phyloP scores from a whole-genome alignment of 2,329 filamentous ascomycete genomes.

The Didymellaceae sp. region DNA sequence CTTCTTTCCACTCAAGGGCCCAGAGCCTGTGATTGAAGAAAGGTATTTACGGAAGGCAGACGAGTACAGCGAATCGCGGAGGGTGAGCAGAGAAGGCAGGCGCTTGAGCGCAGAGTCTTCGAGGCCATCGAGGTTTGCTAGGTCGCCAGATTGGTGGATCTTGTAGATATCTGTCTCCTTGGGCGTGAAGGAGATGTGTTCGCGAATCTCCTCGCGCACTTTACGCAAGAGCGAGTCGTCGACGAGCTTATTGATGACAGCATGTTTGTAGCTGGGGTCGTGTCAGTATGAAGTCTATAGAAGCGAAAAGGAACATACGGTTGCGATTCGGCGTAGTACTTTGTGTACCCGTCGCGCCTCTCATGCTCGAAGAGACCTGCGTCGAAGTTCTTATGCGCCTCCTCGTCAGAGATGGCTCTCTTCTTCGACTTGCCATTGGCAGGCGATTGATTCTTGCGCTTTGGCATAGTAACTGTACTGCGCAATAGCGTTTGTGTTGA shows the following conservation, averaged over 20 bases:
- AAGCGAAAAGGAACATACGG: constrained; percentile 39
- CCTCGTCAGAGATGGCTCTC: constrained; percentile 50
- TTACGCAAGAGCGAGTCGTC: constrained; percentile 80
- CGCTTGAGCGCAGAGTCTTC: constrained; percentile 84
- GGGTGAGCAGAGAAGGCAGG: constrained; percentile 83
- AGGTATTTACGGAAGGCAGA: constrained; percentile 87
- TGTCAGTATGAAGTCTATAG: constrained; percentile 11
- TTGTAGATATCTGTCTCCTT: constrained; percentile 99
- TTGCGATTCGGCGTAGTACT: constrained; percentile 48
- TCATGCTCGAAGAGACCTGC: constrained; percentile 47
- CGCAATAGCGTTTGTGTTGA: background rate
- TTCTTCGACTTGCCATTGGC: constrained; percentile 52
- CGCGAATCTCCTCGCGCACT: constrained; percentile 86
- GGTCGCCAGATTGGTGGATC: constrained; percentile 97
- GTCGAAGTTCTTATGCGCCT: constrained; percentile 50
- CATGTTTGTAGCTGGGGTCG: constrained; percentile 77
- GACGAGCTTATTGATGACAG: constrained; percentile 83
- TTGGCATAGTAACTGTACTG: constrained; percentile 29
- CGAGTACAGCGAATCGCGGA: constrained; percentile 96
- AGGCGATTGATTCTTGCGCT: constrained; percentile 53
- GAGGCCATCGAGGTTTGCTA: constrained; percentile 94
- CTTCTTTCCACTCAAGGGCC: constrained; percentile 87
- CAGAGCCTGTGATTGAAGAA: constrained; percentile 82
- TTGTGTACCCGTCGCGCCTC: constrained; percentile 43
- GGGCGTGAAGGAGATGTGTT: constrained; percentile 92